Conservation (phyloP, 2,329 filamentous ascomycete genomes). For the Fusarium nygamai region DNA sequence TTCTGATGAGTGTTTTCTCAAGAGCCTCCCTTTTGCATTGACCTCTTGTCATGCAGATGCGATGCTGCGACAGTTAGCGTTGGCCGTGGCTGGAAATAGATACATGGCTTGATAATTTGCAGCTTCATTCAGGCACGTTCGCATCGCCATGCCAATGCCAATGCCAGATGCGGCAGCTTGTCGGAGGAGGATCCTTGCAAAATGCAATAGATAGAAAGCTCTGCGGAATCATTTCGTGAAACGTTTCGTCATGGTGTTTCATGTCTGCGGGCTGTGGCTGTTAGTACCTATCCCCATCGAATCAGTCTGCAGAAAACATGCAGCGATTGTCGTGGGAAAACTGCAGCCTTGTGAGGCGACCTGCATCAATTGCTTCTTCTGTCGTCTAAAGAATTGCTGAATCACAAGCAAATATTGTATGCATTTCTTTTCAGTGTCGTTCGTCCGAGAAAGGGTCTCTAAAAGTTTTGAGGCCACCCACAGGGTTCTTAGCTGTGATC, state of each 20-base stretch:
- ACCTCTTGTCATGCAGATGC: neutral
- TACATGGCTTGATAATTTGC: conserved; percentile 17
- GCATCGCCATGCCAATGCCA: conserved; percentile 2
- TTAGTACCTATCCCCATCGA: neutral
- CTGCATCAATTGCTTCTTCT: neutral
- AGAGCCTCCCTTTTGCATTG: neutral
- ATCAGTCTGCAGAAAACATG: neutral
- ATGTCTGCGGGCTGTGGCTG: conserved; percentile 26
- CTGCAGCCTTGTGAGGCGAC: conserved; percentile 16
- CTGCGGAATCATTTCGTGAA: conserved; percentile 31
- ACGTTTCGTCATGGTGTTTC: conserved; percentile 44
- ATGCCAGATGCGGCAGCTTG: conserved; percentile 16
- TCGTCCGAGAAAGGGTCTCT: neutral
- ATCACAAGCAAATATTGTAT: neutral
- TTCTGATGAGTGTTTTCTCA: neutral
- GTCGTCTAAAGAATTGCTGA: neutral
- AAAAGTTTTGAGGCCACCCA: conserved; percentile 4
- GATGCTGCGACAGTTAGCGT: neutral
- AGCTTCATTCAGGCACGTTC: conserved; percentile 14
- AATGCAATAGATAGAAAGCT: conserved; percentile 14
- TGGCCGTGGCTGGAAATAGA: conserved; percentile 14
- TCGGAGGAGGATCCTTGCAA: conserved; percentile 18
- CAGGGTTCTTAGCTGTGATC: conserved; percentile 1
- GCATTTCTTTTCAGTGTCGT: neutral
- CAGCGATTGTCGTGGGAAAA: neutral